Conservation (phyloP, 1,284 basidiomycete genomes). For the Cutaneotrichosporon mucoides region DNA sequence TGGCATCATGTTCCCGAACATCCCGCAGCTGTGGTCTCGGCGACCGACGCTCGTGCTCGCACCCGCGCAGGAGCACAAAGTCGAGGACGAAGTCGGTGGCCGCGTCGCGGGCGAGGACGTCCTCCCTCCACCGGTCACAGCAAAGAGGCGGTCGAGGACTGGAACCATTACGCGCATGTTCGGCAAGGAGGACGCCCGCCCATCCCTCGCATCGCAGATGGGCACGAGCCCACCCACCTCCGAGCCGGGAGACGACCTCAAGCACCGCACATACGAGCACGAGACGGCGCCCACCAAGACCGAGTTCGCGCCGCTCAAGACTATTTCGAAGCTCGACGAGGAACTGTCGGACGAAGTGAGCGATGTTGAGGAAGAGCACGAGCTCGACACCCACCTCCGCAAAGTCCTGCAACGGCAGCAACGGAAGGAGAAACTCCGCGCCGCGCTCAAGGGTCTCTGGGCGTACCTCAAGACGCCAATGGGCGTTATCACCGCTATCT, state of each 20-base stretch:
- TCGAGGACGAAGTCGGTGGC: neutral
- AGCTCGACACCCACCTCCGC: conserved; percentile 61
- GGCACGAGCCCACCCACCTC: neutral
- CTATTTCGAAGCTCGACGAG: neutral
- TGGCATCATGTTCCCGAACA: conserved; percentile 44
- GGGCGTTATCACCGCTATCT: conserved; percentile 69
- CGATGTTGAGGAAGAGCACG: conserved; percentile 17
- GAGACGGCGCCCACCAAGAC: neutral
- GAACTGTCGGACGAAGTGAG: conserved; percentile 2
- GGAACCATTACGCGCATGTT: conserved; percentile 30
- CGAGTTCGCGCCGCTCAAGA: neutral
- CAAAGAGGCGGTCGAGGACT: neutral
- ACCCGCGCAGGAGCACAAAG: conserved; percentile 3
- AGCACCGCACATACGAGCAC: neutral
- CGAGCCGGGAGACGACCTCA: neutral
- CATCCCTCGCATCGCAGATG: neutral
- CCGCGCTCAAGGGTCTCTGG: conserved; percentile 69
- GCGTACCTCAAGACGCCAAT: conserved; percentile 71
- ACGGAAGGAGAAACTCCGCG: conserved; percentile 60
- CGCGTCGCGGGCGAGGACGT: neutral
- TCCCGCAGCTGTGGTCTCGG: conserved; percentile 40
- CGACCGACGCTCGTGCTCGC: conserved; percentile 40
- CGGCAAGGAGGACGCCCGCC: neutral
- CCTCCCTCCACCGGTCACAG: neutral
- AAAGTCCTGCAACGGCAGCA: conserved; percentile 58